phyloP scores from a whole-genome alignment of 805 yeast species.

The Candida coquimbonensis region DNA sequence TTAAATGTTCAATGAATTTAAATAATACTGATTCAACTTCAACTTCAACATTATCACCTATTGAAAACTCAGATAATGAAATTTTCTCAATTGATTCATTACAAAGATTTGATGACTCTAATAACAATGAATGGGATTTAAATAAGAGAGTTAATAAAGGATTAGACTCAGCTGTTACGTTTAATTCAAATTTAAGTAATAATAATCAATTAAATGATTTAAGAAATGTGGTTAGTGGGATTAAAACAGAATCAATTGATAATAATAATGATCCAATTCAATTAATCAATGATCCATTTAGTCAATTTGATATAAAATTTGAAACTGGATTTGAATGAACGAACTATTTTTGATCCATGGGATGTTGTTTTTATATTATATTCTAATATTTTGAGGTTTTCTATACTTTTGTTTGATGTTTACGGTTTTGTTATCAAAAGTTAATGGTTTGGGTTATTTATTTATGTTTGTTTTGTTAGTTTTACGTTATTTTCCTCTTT shows the following conservation, averaged over 20 bases:
- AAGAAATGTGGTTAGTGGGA: background rate
- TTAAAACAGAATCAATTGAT: background rate
- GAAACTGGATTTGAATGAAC: constrained; percentile 2
- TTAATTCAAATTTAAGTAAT: too few species aligned
- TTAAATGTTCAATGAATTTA: background rate
- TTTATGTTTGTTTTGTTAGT: too few species aligned
- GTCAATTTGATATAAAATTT: constrained; percentile 1
- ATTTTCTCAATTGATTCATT: constrained; percentile 5
- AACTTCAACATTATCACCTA: constrained; percentile 4
- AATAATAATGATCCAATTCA: background rate
- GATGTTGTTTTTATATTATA: background rate
- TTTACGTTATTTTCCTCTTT: too few species aligned
- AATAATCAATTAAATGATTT: too few species aligned
- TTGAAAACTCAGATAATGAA: constrained; percentile 5
- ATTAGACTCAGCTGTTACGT: too few species aligned
- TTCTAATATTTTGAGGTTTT: too few species aligned
- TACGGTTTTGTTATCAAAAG: too few species aligned
- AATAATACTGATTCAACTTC: background rate
- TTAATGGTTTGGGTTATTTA: too few species aligned
- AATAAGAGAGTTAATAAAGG: background rate
- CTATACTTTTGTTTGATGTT: too few species aligned
- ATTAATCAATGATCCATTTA: background rate
- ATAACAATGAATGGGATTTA: background rate
- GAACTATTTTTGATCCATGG: too few species aligned
- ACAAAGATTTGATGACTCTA: constrained; percentile 2